Evolutionary conservation across 805 yeast species (phyloP).

Genomic region (Metschnikowia rubicola): DNA sequence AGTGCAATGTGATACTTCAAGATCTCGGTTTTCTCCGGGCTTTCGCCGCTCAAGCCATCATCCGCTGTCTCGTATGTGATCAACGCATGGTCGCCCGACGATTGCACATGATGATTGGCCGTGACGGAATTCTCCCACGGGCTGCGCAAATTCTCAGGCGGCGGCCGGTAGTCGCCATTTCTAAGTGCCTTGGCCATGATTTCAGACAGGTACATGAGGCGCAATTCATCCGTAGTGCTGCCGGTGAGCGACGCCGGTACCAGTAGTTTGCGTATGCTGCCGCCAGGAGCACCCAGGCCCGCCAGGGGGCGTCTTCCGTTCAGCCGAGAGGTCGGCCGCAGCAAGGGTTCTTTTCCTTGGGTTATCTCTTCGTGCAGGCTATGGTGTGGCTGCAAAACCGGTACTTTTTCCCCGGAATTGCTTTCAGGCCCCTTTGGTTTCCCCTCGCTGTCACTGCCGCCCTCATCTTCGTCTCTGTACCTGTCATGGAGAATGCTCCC

Average conservation of each 20-base stretch:
- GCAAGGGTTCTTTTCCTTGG: too few species aligned
- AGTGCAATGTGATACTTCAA: slow-evolving; percentile 31
- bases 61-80: slow-evolving; percentile 13
- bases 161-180: slow-evolving; percentile 6
- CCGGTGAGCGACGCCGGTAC: neutral
- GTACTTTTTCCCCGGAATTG: neutral
- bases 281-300: neutral
- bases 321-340: too few species aligned
- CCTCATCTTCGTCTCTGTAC: neutral
- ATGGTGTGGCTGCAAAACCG: neutral
- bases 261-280: neutral
- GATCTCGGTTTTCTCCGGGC: slow-evolving; percentile 10
- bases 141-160: slow-evolving; percentile 14
- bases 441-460: neutral
- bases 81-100: slow-evolving; percentile 11
- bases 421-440: too few species aligned
- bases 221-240: neutral
- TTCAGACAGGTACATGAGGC: slow-evolving; percentile 2
- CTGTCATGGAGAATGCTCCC: slow-evolving; percentile 10
- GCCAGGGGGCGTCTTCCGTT: too few species aligned
- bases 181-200: slow-evolving; percentile 6
- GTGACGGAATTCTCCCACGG: slow-evolving; percentile 30
- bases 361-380: neutral
- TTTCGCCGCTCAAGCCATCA: slow-evolving; percentile 1
- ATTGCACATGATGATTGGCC: slow-evolving; percentile 12